phyloP scores from a whole-genome alignment of 768 basidiomycete genomes.

The Tylopilus cervinicoccineus region DNA sequence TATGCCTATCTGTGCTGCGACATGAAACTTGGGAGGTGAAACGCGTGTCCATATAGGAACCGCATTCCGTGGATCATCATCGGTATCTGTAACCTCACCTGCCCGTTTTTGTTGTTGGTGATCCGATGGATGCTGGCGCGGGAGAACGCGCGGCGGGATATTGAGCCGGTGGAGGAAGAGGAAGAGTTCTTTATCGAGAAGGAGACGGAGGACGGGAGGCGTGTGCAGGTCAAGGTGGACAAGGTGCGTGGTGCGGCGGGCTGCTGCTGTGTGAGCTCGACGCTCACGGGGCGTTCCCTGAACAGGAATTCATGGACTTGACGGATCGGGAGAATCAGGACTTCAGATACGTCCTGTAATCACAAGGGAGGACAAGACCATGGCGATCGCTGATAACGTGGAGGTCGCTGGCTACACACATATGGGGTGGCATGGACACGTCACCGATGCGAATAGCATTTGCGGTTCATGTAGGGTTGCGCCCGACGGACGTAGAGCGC shows the following conservation, averaged over 20 bases:
- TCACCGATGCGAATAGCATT: not conserved
- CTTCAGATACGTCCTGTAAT: constrained; percentile 65
- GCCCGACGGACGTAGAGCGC: not conserved
- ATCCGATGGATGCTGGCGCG: constrained; percentile 51
- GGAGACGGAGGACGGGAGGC: constrained; percentile 46
- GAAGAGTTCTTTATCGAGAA: constrained; percentile 62
- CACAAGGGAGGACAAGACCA: not conserved
- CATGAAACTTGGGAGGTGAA: no score
- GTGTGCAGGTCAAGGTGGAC: constrained; percentile 54
- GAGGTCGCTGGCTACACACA: not conserved
- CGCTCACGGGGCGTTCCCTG: not conserved
- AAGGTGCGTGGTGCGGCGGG: constrained; percentile 46
- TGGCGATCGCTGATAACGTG: not conserved
- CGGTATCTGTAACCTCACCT: constrained; percentile 53
- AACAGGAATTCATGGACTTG: constrained; percentile 66
- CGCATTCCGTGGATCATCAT: constrained; percentile 78
- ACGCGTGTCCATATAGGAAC: constrained; percentile 44
- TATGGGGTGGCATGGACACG: not conserved
- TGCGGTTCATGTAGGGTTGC: not conserved
- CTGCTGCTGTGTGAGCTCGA: no score
- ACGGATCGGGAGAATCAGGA: constrained; percentile 71
- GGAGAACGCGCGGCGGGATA: constrained; percentile 65
- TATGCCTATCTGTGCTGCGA: no score
- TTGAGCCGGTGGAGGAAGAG: constrained; percentile 51
- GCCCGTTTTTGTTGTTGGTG: constrained; percentile 44